A percentile compares a stretch with the other conserved stretches of the same genome.
Conservation (phyloP, 441 rosid species). For the Macaranga tanarius region DNA sequence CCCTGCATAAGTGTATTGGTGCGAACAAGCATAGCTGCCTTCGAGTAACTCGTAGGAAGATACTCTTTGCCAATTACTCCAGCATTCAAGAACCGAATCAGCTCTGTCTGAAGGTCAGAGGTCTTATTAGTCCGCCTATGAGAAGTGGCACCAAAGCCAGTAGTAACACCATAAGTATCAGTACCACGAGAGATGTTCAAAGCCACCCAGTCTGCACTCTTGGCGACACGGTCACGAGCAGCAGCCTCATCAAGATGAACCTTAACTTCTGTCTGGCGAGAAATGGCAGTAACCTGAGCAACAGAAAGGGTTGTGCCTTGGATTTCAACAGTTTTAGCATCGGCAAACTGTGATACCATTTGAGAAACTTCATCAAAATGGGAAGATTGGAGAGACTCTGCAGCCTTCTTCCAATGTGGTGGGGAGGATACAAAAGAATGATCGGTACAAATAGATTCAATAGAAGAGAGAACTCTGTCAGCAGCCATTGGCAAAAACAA, state of each 20-base stretch:
- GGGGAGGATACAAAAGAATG: not conserved
- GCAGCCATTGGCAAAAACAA: conserved; percentile 13
- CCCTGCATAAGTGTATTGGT: conserved; percentile 38
- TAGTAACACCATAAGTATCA: conserved; percentile 48
- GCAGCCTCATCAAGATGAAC: conserved; percentile 30
- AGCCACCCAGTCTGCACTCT: conserved; percentile 44
- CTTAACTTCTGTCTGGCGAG: conserved; percentile 24
- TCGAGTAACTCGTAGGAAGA: conserved; percentile 29
- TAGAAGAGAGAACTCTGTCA: not conserved
- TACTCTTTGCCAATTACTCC: conserved; percentile 38
- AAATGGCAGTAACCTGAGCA: conserved; percentile 40
- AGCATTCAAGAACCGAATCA: conserved; percentile 42
- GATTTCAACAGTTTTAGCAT: conserved; percentile 32
- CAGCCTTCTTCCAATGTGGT: conserved; percentile 37
- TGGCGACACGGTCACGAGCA: conserved; percentile 35
- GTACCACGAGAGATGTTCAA: conserved; percentile 34
- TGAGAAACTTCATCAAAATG: conserved; percentile 33
- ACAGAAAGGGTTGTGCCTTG: conserved; percentile 42
- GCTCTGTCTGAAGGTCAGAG: conserved; percentile 42
- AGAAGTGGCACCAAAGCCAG: conserved; percentile 44
- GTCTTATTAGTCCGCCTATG: conserved; percentile 41
- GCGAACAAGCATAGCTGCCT: conserved; percentile 40
- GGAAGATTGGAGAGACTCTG: conserved; percentile 30
- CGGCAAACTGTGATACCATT: conserved; percentile 31
- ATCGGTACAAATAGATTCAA: not conserved